Evolutionary conservation across 1,139 yeast genomes (phyloP).

Genomic region (Geotrichum siamense): DNA sequence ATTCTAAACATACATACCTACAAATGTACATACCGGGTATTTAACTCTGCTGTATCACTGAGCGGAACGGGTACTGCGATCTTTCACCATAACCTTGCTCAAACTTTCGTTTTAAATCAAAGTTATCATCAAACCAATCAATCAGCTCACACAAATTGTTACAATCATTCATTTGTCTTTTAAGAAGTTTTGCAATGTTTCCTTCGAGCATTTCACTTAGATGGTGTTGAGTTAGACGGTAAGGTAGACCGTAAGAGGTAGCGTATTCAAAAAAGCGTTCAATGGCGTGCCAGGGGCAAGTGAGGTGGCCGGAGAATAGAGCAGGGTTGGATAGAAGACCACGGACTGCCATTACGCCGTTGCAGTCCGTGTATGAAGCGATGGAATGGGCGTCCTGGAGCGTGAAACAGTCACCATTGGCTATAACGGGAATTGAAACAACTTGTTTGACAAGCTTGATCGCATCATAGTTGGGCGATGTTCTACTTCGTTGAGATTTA

Average conservation of each 20-base stretch:
- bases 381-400: conserved; percentile 57
- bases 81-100: conserved; percentile 64
- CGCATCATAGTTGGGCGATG: conserved; percentile 78
- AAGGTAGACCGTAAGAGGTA: conserved; percentile 76
- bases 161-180: conserved; percentile 60
- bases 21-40: no score
- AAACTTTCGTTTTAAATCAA: conserved; percentile 55
- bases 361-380: conserved; percentile 61
- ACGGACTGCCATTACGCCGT: conserved; percentile 94
- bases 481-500: conserved; percentile 72
- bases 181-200: conserved; percentile 46
- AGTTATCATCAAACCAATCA: conserved; percentile 74
- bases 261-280: conserved; percentile 78
- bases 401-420: conserved; percentile 88
- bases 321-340: conserved; percentile 86
- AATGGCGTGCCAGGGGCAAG: conserved; percentile 85
- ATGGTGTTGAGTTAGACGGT: conserved; percentile 78
- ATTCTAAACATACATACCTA: no score
- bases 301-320: conserved; percentile 50
- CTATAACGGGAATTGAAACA: conserved; percentile 74
- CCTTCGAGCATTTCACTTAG: conserved; percentile 72
- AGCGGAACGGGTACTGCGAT: conserved; percentile 49
- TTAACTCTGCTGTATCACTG: no score
- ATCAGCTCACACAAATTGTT: conserved; percentile 54
- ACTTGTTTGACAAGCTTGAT: conserved; percentile 56